A percentile compares a stretch with the other conserved stretches of the same genome.
Evolutionary conservation across 768 basidiomycete species (phyloP).

Genomic region (Mrakia blollopis): DNA sequence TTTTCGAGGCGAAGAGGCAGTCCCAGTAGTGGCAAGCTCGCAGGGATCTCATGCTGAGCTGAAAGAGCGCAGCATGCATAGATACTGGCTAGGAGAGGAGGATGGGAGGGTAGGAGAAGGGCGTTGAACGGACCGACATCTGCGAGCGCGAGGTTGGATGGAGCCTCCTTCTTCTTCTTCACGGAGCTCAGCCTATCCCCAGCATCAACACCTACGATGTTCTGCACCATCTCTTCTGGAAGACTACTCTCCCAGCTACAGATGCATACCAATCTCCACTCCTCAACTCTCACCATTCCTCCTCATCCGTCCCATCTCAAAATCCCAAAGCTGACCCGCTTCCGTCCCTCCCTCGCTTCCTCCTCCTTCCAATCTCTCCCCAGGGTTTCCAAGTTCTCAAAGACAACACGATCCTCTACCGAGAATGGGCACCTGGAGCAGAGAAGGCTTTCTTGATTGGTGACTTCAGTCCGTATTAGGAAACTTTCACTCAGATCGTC

Average conservation of each 20-base stretch:
- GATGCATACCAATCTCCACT: not conserved
- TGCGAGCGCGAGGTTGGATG: not conserved
- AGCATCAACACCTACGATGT: not conserved
- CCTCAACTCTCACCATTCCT: not conserved
- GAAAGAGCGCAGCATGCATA: too few species aligned
- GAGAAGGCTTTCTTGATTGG: constrained; percentile 77
- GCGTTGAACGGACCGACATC: too few species aligned
- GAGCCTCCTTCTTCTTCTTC: not conserved
- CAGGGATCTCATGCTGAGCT: too few species aligned
- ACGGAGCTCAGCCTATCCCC: not conserved
- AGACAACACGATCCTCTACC: constrained; percentile 69
- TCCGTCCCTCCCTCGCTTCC: not conserved
- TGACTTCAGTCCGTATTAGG: constrained; percentile 77
- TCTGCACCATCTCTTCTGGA: not conserved
- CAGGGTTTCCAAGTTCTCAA: constrained; percentile 65
- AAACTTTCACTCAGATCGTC: constrained; percentile 21
- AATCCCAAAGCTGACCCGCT: not conserved
- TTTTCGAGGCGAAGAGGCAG: too few species aligned
- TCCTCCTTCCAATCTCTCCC: not conserved
- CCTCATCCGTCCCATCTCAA: not conserved
- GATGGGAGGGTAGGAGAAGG: too few species aligned
- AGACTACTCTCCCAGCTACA: not conserved
- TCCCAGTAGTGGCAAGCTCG: too few species aligned
- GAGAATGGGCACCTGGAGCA: constrained; percentile 96
- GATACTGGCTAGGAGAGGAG: too few species aligned